Base-by-base conservation (phyloP, 2,329 filamentous ascomycete species). In the Elsinoe perseae region DNA sequence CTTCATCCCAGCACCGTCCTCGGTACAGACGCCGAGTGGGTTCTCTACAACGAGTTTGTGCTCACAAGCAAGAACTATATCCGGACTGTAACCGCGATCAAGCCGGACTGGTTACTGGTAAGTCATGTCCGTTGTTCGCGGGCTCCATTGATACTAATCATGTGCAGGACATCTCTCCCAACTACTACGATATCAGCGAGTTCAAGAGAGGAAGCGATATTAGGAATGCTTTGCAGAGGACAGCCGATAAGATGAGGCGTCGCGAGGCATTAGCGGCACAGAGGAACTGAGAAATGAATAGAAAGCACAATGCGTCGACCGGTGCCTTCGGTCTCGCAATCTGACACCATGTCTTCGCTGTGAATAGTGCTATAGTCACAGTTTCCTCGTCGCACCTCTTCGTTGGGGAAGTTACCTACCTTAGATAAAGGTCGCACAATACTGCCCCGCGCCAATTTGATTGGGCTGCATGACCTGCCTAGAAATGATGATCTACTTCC, bases 21-120 rank as follows among this genome's bases (percentile, higher is more conserved):
- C 20, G 82, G 84, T 52, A 85, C 89, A 58, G 91, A 96, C 58
- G 89, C 85, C 63, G 93, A 98, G 63, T 98, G 93, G 93, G 89
- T 98, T 23, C 76, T 98, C 23, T 98, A 98, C 74, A 95, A 97
- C 66, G 95, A 98, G 69, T 98, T 97, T 67, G 93, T 98, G 10
- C 81, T 98, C 56, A 98, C 93, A 0, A 93, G 87, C 54, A 96
- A 98, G 80, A 95, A 97, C 75, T 98, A 96, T 71, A 92, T 98
- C 65, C 83, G 95, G 57, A 96, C 89, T 0, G 89, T 96, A 48
- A 97, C 91, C 10, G 84, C 87, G 27, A 86, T 98, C 56, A 87
- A 88, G 69, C 88, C 92, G 0, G 93, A 98, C 72, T 98, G 93
- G 93, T 76, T 98, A 60, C 69, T 97, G 72, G 88, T 91, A 78